A percentile compares a stretch with the other conserved stretches of the same genome.
Evolutionary conservation across 1,139 yeast genomes (phyloP).

Genomic region (Hyphopichia pseudoburtonii): DNA sequence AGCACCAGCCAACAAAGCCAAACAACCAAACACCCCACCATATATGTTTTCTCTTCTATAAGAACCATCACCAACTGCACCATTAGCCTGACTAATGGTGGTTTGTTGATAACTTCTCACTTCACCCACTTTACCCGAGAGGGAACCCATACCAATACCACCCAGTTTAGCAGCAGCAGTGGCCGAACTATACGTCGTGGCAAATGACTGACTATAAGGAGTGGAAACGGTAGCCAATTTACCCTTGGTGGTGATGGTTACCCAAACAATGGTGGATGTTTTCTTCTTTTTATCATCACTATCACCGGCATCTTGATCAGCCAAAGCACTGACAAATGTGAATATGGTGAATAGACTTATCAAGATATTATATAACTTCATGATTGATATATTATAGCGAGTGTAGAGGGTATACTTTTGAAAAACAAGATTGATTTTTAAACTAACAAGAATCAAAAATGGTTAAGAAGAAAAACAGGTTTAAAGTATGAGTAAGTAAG

Average conservation of each 20-base stretch:
- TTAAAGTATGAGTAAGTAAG: too few relatives aligned
- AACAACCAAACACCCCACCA: constrained; percentile 15
- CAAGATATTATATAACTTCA: constrained; percentile 11
- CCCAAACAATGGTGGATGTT: constrained; percentile 30
- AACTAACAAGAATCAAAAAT: too few relatives aligned
- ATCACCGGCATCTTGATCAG: constrained; percentile 22
- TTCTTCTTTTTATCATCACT: constrained; percentile 15
- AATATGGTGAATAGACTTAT: constrained; percentile 10
- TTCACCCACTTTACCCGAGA: constrained; percentile 34
- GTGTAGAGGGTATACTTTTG: too few relatives aligned
- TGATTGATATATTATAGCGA: too few relatives aligned
- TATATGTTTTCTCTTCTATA: constrained; percentile 8
- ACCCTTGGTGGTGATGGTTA: constrained; percentile 37
- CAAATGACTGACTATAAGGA: constrained; percentile 32
- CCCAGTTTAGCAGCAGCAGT: constrained; percentile 26
- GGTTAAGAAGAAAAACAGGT: too few relatives aligned
- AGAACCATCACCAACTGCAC: constrained; percentile 6
- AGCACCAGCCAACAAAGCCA: constrained; percentile 14
- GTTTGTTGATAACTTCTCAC: constrained; percentile 31
- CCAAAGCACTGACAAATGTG: constrained; percentile 17
- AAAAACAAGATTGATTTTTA: too few relatives aligned
- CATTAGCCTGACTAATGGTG: constrained; percentile 17
- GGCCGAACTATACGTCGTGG: constrained; percentile 22
- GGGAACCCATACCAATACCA: constrained; percentile 36
- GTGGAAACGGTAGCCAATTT: constrained; percentile 26